A percentile compares a stretch with the other conserved stretches of the same genome.
phyloP scores from a whole-genome alignment of 2,329 filamentous ascomycete genomes.

The Aspergillus sp. region DNA sequence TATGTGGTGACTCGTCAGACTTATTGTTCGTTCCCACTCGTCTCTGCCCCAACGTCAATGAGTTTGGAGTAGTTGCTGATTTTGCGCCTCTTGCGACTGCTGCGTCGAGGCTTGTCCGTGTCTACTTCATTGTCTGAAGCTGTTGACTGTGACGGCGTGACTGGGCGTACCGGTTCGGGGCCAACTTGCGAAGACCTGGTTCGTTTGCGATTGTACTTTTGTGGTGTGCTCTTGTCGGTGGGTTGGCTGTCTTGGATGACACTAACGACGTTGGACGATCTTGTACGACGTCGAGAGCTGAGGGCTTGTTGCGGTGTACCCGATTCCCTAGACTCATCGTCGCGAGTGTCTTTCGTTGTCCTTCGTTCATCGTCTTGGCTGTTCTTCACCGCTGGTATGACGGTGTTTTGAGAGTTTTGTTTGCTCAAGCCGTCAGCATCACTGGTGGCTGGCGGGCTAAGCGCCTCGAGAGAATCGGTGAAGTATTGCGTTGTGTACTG shows the following conservation, averaged over 20 bases:
- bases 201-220: conserved; percentile 8
- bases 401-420: not conserved
- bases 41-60: conserved; percentile 28
- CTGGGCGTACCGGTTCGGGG: not conserved
- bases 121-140: not conserved
- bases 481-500: conserved; percentile 12
- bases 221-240: not conserved
- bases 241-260: not conserved
- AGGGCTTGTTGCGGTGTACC: not conserved
- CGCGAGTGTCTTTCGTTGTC: conserved; percentile 1
- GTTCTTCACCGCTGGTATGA: not conserved
- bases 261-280: not conserved
- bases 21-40: conserved; percentile 20
- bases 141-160: conserved; percentile 2
- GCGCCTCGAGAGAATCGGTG: not conserved
- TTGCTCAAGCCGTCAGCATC: not conserved
- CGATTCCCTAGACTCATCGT: conserved; percentile 1
- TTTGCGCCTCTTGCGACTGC: conserved; percentile 27
- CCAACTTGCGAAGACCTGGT: conserved; percentile 1
- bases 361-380: not conserved
- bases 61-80: conserved; percentile 32
- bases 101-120: conserved; percentile 16
- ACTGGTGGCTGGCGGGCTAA: conserved; percentile 2
- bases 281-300: conserved; percentile 11
- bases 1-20: no score